Base-by-base conservation (phyloP, 2,329 filamentous ascomycete genomes). In the Sclerotinia trifoliorum region DNA sequence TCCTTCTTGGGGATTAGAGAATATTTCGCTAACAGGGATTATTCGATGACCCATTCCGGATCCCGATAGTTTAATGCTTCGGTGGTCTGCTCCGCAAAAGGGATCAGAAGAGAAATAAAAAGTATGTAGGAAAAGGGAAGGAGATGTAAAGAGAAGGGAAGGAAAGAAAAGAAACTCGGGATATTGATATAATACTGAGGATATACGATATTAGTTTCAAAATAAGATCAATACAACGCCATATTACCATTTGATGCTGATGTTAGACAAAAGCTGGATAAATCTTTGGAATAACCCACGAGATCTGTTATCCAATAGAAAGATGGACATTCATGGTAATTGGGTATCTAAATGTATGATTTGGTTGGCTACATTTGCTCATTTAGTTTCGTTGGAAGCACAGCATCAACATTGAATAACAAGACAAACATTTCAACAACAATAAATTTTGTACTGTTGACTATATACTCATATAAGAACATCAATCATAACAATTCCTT, bases 11-110 rank as follows among this genome's bases (percentile, higher is more conserved):
- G 58, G 54, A 56, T 65, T 65, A 48, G 48, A 64, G 48, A 65
- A 55, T 55, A 65, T 68, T 64, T 68, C 66, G 66, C 66, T 65
- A 67, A 67, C 64, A 66, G 55, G 64, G 64, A 66, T 68, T 21
- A 32, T 39, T 62, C 46, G 32, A 62, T 7, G 26, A 61, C 60
- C 60, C 60, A 62, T 62, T 62, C 46, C 60, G 46, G 21, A 51
- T 39, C 46, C 60, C 60, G 60, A 62, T 62, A 62, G 60, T 62
- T 19, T 62, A 62, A 62, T 62, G 24, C 60, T 62, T 19, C 21
- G 46, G 39, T 42, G 39, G 39, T 42, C 39, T 39, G 60, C 29
- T 62, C 60, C 60, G 60, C 60, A 51, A 62, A 62, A 62, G 60
- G 46, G 46, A 62, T 62, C 60, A 51, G 39, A 32, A 46, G 46